Evolutionary conservation across 306 rosid species (phyloP).

Genomic region (Trichosanthes cucumerina): DNA sequence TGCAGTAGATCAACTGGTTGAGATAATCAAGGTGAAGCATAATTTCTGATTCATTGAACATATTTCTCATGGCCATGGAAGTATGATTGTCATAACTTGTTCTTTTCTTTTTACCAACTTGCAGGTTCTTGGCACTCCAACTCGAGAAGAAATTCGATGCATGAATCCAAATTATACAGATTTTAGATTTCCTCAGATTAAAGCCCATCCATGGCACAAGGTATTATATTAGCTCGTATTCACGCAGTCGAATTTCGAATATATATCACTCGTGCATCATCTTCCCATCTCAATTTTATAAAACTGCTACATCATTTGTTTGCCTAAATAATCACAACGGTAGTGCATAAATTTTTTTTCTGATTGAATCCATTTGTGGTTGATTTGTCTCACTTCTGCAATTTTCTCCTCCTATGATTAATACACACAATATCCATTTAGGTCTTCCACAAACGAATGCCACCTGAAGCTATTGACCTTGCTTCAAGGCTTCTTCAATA

Average conservation of each 20-base stretch:
- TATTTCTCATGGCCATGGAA: neutral
- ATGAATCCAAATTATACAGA: slow-evolving; percentile 87
- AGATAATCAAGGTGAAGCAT: slow-evolving; percentile 74
- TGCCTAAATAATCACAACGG: neutral
- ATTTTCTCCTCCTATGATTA: slow-evolving; percentile 2
- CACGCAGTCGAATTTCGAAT: neutral
- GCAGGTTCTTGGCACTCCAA: slow-evolving; percentile 94
- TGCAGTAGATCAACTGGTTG: slow-evolving; percentile 93
- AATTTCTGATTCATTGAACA: slow-evolving; percentile 5
- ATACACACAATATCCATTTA: slow-evolving; percentile 22
- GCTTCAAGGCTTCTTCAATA: slow-evolving; percentile 95
- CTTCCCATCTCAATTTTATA: neutral
- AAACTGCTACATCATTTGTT: no score
- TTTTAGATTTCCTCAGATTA: slow-evolving; percentile 89
- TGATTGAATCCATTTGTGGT: neutral
- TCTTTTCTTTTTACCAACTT: slow-evolving; percentile 12
- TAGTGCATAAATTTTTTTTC: neutral
- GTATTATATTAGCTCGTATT: slow-evolving; percentile 21
- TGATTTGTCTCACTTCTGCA: neutral
- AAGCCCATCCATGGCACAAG: slow-evolving; percentile 99
- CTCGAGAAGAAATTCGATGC: slow-evolving; percentile 94
- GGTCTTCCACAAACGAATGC: slow-evolving; percentile 93
- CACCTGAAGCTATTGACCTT: slow-evolving; percentile 97
- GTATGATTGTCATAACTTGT: neutral
- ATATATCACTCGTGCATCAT: neutral